Base-by-base conservation (phyloP, 345 rosid genomes). In the Arabis alpina region DNA sequence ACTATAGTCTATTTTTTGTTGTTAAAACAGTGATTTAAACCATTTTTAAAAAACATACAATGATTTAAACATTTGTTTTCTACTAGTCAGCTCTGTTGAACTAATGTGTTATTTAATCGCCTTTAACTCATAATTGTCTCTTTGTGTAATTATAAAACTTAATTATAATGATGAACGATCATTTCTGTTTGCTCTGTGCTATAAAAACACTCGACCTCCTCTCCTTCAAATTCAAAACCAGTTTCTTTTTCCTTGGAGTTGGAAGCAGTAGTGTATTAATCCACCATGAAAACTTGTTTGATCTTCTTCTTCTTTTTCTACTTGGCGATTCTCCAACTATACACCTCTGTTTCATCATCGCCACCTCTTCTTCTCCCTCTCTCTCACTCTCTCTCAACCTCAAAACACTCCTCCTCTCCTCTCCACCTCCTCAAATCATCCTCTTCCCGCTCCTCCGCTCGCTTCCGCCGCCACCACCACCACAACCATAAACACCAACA, bases 371-470 rank as follows among this genome's bases (percentile, higher is more conserved):
- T 83, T 13, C 76, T 91, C 27, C 93, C 87, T 10, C 80, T 94
- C 34, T 81, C 86, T 0, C 89, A 89, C 84, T 80, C 92, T 23
- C 88, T 91, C 55, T 88, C 95, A 49, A 64, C 74, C 57, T 59
- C 88, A 72, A 85, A 80, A 48, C 79, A 76, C 9, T 81, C 77
- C 80, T 52, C 75, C 69, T 77, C 84, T 67, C 80, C 93, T 59
- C 89, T 80, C 84, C 85, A 89, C 76, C 96, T 94, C 68, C 93
- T 94, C 60, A 91, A 86, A 71, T 70, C 89, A 71, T 71, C 86
- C 72, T 80, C 97, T 27, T n/a, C 83, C 70, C 90, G 88, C 72
- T 89, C 98, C 63, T 76, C 87, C 53, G 48, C 83, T 43, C 96
- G 96, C 27, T 89, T 89, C 88, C 86, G 55, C 71, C 81, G 42